Evolutionary conservation across 2,329 filamentous ascomycete genomes (phyloP), one percentile per base, ranked within the genome.

Genomic region (Escovopsis sp.): DNA sequence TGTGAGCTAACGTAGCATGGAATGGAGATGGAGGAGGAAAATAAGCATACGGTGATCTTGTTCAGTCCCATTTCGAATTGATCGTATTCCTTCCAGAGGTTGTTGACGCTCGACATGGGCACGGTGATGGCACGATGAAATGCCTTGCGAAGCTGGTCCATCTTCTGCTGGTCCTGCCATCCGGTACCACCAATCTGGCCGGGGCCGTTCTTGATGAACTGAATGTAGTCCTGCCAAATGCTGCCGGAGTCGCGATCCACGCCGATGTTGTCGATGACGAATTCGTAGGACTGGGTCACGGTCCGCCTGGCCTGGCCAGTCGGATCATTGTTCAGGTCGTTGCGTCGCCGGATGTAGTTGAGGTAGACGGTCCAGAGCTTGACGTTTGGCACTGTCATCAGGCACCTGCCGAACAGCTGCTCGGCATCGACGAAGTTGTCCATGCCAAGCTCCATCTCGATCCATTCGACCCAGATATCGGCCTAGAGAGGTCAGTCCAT

Each of bases 131-230:
- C 89, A 42, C 82, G 82, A 54, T 95, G 88, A 59, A 95, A 98
- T 1, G 85, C 84, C 59, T 93, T 94, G 46, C 91, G 81, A 41
- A 98, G 65, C 51, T 84, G 71, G 54, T 98, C 91, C 82, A 94
- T 94, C 69, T 98, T 98, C 58, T 96, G 91, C 63, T 89, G 84
- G 57, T 96, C 91, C 61, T 96, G 88, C 93, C 91, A 98, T 45
- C 77, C 80, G 45, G 72, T 80, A 36, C 89, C 91, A 26, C 88
- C 89, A 45, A 91, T 75, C 45, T 78, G 78, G 6, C 91, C 91
- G 1, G 91, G 91, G 0, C 83, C 85, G 34, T 77, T 84, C 57
- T 87, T 88, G 60, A 96, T 77, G 57, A 98, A 95, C 51, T 91
- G 80, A 47, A 98, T 81, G 55, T 96, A 96, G 51, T 98, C 91